Evolutionary conservation across 306 rosid genomes (phyloP).

Genomic region (Dryas octopetala): DNA sequence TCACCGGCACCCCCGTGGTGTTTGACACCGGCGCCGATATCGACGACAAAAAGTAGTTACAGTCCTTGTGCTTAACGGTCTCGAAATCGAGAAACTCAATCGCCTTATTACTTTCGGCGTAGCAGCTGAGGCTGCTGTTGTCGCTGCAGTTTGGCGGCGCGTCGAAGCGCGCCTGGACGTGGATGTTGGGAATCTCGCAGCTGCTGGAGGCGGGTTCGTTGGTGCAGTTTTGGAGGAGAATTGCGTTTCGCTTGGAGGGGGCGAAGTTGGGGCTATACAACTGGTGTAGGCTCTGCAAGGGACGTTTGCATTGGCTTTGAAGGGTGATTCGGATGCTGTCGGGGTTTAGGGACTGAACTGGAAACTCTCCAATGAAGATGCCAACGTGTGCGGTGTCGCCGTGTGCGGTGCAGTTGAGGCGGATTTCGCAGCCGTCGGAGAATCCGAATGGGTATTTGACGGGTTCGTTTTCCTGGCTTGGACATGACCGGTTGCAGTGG

Average conservation of each 20-base stretch:
- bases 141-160: conserved; percentile 43
- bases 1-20: conserved; percentile 33
- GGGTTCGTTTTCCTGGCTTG: neutral
- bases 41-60: conserved; percentile 56
- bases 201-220: conserved; percentile 7
- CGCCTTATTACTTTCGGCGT: conserved; percentile 25
- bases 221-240: conserved; percentile 58
- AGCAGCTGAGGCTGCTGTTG: conserved; percentile 55
- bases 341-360: conserved; percentile 27
- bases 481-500: conserved; percentile 56
- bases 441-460: conserved; percentile 70
- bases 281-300: conserved; percentile 29
- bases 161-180: conserved; percentile 49
- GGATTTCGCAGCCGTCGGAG: conserved; percentile 71
- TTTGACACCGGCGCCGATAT: conserved; percentile 34
- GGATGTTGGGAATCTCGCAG: conserved; percentile 54
- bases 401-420: conserved; percentile 44
- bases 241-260: conserved; percentile 66
- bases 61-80: conserved; percentile 21
- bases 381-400: conserved; percentile 23
- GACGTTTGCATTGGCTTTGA: conserved; percentile 55
- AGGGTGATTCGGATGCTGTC: conserved; percentile 50
- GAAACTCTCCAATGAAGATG: conserved; percentile 55
- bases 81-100: conserved; percentile 33
- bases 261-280: conserved; percentile 65